Evolutionary conservation across 768 basidiomycete genomes (phyloP).

Genomic region (Lactarius akahatsu): DNA sequence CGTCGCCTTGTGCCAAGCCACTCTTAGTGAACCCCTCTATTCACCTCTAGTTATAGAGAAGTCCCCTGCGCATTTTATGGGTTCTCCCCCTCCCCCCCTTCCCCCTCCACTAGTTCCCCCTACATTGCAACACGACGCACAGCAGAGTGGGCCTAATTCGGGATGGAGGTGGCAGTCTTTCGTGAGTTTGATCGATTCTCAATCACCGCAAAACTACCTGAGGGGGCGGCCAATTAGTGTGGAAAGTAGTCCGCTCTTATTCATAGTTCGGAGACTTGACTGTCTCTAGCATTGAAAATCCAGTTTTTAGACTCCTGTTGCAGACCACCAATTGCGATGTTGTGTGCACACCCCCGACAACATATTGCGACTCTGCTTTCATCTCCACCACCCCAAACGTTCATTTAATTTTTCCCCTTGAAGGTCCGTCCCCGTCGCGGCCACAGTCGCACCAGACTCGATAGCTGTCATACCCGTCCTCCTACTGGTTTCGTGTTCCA

Average conservation of each 20-base stretch:
- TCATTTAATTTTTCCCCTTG: background rate
- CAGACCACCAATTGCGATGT: background rate
- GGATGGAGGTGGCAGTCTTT: background rate
- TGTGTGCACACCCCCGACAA: background rate
- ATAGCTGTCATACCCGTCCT: background rate
- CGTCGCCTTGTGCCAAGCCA: background rate
- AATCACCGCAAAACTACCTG: background rate
- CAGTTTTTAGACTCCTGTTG: background rate
- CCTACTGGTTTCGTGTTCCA: background rate
- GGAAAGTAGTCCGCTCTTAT: background rate
- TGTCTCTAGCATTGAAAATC: background rate
- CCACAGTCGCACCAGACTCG: background rate
- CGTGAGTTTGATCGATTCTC: background rate
- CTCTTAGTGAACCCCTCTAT: background rate
- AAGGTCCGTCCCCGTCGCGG: constrained; percentile 13
- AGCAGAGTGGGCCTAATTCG: background rate
- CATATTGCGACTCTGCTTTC: background rate
- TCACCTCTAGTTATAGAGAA: background rate
- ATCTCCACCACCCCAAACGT: too few species aligned
- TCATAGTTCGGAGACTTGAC: background rate
- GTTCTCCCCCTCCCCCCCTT: background rate
- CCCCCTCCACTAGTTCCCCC: background rate
- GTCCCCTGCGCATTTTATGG: background rate
- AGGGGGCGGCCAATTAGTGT: background rate
- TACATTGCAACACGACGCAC: background rate